Percentiles rank a stretch among this genome's conserved stretches.
Evolutionary conservation across 495 filamentous ascomycete genomes (phyloP).

Genomic region (Immersiella caudata): DNA sequence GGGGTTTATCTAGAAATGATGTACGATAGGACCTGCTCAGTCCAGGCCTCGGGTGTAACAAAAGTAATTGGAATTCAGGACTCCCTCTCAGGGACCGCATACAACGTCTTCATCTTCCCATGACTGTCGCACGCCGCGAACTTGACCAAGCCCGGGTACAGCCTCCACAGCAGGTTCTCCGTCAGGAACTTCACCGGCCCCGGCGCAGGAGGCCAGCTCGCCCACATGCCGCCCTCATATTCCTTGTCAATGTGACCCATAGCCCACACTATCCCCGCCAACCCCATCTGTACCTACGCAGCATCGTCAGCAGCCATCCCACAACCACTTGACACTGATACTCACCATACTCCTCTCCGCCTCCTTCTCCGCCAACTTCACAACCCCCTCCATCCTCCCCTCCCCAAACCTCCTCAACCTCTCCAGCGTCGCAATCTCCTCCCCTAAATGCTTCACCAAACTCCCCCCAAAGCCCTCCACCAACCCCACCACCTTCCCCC

Average conservation of each 20-base stretch:
- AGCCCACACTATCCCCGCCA: conserved; percentile 24
- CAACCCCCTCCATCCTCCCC: conserved; percentile 36
- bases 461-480: conserved; percentile 45
- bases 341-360: conserved; percentile 35
- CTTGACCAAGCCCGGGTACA: conserved; percentile 36
- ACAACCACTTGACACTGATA: background rate
- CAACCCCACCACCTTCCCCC: conserved; percentile 39
- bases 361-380: conserved; percentile 23
- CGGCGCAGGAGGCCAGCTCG: conserved; percentile 38
- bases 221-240: conserved; percentile 43
- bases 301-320: background rate
- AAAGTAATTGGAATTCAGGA: background rate
- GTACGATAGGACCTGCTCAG: background rate
- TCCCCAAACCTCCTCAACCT: conserved; percentile 35
- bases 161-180: conserved; percentile 30
- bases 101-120: conserved; percentile 34
- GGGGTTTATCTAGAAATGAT: background rate
- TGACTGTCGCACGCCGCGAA: conserved; percentile 38
- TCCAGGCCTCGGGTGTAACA: background rate
- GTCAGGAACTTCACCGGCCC: conserved; percentile 31
- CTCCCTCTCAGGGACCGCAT: conserved; percentile 13
- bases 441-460: conserved; percentile 44
- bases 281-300: conserved; percentile 24
- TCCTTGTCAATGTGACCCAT: conserved; percentile 50
- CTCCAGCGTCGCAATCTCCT: conserved; percentile 46